These are phyloP conservation scores for Aureobasidium subglaciale DNA, from an alignment of 2,329 filamentous ascomycete species.

Conservation along the genomic window DNA sequence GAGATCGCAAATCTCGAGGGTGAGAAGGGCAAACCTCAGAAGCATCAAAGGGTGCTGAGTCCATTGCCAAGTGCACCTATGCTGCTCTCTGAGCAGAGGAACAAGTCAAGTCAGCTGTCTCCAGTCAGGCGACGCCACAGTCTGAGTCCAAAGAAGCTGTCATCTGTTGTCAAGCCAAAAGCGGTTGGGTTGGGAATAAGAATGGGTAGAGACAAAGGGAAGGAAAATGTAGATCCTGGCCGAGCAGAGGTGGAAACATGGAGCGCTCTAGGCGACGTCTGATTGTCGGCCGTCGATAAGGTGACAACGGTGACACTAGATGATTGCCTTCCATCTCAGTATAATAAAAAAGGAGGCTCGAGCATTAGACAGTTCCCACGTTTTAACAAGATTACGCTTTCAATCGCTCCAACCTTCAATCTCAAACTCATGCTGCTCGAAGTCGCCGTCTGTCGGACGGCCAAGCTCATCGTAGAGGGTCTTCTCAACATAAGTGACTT, in stretches of 20 bases:
- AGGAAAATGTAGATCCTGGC: constrained; percentile 15
- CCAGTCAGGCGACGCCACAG: not conserved
- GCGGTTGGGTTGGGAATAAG: not conserved
- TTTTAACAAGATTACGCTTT: not conserved
- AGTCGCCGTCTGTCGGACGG: constrained; percentile 37
- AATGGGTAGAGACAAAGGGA: not conserved
- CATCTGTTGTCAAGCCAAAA: not conserved
- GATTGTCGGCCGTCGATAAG: not conserved
- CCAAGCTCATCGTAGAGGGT: constrained; percentile 52
- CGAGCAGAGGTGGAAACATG: not conserved
- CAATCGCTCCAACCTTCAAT: constrained; percentile 36
- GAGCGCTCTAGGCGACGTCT: not conserved
- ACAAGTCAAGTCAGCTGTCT: not conserved
- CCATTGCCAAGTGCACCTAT: not conserved
- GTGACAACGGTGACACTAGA: too few relatives aligned
- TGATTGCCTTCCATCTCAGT: too few relatives aligned
- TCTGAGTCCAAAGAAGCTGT: constrained; percentile 3
- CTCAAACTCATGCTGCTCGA: constrained; percentile 45
- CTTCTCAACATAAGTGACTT: constrained; percentile 55
- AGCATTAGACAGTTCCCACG: too few relatives aligned
- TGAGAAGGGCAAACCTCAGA: not conserved
- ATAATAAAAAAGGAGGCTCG: too few relatives aligned
- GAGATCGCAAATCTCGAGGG: not conserved
- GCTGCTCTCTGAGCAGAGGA: not conserved
- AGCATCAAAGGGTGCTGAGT: not conserved